phyloP scores from a whole-genome alignment of 495 filamentous ascomycete species.

The Aspergillus homomorphus region DNA sequence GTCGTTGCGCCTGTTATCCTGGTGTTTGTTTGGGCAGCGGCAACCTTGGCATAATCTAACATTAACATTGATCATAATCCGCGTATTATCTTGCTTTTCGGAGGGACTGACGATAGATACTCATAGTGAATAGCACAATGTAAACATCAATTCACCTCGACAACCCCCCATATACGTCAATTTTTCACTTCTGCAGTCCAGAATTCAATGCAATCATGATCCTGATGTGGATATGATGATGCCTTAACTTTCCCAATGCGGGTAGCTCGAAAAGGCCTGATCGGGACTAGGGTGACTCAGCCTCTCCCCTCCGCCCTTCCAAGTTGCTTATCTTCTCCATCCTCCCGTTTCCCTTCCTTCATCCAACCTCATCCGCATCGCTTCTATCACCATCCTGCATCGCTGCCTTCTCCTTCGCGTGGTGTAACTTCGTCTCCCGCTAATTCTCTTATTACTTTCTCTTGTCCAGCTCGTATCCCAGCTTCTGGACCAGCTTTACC shows the following conservation, averaged over 20 bases:
- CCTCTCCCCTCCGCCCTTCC: conserved; percentile 15
- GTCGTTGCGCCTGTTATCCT: background rate
- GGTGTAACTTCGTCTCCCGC: conserved; percentile 13
- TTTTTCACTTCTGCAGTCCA: too few species aligned
- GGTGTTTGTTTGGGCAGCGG: background rate
- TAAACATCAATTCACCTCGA: too few species aligned
- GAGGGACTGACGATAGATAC: too few species aligned
- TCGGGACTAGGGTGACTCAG: conserved; percentile 14
- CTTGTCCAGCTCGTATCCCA: conserved; percentile 19
- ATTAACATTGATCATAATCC: too few species aligned
- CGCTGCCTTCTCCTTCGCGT: conserved; percentile 18
- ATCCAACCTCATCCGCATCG: conserved; percentile 6
- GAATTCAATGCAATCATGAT: too few species aligned
- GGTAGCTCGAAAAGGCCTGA: conserved; percentile 1
- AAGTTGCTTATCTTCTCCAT: conserved; percentile 16
- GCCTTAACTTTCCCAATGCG: background rate
- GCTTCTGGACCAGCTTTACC: conserved; percentile 3
- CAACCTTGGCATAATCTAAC: too few species aligned
- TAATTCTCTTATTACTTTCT: conserved; percentile 16
- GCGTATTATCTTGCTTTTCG: too few species aligned
- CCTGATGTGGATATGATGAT: too few species aligned
- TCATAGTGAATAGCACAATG: too few species aligned
- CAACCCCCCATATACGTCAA: too few species aligned
- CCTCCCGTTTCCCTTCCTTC: conserved; percentile 15
- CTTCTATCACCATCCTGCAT: conserved; percentile 19